Evolutionary conservation across 192 early-diverging fungal species (phyloP).

Genomic region (Backusella australiensis): DNA sequence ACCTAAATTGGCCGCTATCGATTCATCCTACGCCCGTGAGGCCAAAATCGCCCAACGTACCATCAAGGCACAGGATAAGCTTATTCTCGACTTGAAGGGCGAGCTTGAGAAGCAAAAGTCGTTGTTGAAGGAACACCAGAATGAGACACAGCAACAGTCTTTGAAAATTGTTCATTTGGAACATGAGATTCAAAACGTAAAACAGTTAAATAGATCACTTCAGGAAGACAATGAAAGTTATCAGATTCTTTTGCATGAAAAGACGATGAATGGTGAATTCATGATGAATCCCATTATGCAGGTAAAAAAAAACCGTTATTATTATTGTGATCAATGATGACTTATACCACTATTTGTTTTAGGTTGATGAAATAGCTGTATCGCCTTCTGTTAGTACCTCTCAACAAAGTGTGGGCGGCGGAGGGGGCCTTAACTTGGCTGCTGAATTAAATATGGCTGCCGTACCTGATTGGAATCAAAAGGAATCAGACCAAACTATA

Average conservation of each 20-base stretch:
- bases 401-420: constrained; percentile 32
- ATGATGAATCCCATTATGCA: constrained; percentile 41
- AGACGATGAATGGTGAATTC: constrained; percentile 78
- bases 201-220: constrained; percentile 66
- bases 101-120: constrained; percentile 42
- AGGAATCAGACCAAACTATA: constrained; percentile 16
- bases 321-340: neutral
- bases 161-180: constrained; percentile 49
- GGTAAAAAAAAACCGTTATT: constrained; percentile 22
- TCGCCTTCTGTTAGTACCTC: neutral
- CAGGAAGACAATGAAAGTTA: constrained; percentile 83
- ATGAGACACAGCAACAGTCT: constrained; percentile 41
- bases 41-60: constrained; percentile 38
- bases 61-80: constrained; percentile 39
- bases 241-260: constrained; percentile 77
- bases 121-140: constrained; percentile 30
- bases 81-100: constrained; percentile 42
- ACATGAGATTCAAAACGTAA: constrained; percentile 55
- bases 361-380: neutral
- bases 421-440: neutral
- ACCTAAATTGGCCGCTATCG: constrained; percentile 7
- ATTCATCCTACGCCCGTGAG: constrained; percentile 24
- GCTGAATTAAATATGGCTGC: constrained; percentile 6
- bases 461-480: neutral
- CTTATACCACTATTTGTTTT: neutral